Evolutionary conservation across 1,284 basidiomycete species (phyloP).

Genomic region (Malassezia japonica): DNA sequence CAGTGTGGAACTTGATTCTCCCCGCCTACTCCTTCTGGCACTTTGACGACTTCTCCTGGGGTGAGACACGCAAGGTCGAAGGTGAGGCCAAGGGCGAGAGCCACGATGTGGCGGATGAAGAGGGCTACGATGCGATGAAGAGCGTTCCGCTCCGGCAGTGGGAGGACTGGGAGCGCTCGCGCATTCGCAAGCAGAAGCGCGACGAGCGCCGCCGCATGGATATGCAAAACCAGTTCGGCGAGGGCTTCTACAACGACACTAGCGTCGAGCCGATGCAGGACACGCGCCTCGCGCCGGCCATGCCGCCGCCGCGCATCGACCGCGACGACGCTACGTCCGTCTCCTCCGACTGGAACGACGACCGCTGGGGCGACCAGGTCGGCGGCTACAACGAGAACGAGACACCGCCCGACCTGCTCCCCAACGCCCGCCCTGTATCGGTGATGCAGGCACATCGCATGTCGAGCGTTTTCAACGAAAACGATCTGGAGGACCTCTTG

Average conservation of each 20-base stretch:
- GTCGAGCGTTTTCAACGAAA: neutral
- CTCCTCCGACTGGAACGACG: slow-evolving; percentile 60
- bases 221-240: slow-evolving; percentile 51
- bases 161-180: slow-evolving; percentile 99
- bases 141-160: slow-evolving; percentile 81
- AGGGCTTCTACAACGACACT: slow-evolving; percentile 59
- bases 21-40: slow-evolving; percentile 97
- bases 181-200: slow-evolving; percentile 77
- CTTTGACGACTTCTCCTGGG: slow-evolving; percentile 99
- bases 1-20: slow-evolving; percentile 55
- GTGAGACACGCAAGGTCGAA: slow-evolving; percentile 93
- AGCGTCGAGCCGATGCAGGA: slow-evolving; percentile 44
- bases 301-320: slow-evolving; percentile 4
- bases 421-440: slow-evolving; percentile 2
- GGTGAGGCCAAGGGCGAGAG: slow-evolving; percentile 54
- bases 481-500: slow-evolving; percentile 11
- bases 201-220: slow-evolving; percentile 64
- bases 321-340: slow-evolving; percentile 23
- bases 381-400: slow-evolving; percentile 40
- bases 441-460: neutral
- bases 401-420: slow-evolving; percentile 7
- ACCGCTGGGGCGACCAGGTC: slow-evolving; percentile 67
- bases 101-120: slow-evolving; percentile 64
- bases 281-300: neutral
- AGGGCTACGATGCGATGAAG: slow-evolving; percentile 54